Evolutionary conservation across 2,329 filamentous ascomycete genomes (phyloP), one percentile per base, ranked within the genome.

Genomic region (Myriosclerotinia curreyana): DNA sequence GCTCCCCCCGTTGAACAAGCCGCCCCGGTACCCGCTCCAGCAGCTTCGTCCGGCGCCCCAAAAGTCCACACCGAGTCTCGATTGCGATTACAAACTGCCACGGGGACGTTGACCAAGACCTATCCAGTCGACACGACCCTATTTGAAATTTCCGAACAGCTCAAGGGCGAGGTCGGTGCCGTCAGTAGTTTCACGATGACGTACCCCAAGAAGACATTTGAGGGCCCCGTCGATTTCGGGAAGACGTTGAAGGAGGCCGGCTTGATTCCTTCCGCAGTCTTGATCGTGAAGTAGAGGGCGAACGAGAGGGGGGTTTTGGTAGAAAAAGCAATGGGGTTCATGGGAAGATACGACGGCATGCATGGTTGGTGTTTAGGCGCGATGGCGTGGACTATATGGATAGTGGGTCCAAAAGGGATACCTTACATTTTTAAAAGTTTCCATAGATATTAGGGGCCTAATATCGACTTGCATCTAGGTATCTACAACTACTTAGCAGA

Each of bases 161-260:
- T 99, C 31, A 80, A 86, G 74, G 77, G 83, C 58, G 91, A 97
- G 67, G 86, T 84, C 58, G 91, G 90, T 0, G 78, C 85, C 3
- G 89, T 96, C 17, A 83, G 81, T 31, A 92, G 86, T 71, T 97
- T 99, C 75, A 86, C 88, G 1, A 90, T 89, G 71, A 97, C 87
- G 25, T 98, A 96, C 72, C 95, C 95, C 0, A 86, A 85, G 73
- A 96, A 97, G 81, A 85, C 86, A 0, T 98, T 89, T 68, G 79
- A 80, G 76, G 88, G 81, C 25, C 75, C 81, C 68, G 70, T 84
- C 9, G 95, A 96, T 75, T 92, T 97, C 73, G 91, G 91, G 44
- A 89, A 95, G 82, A 95, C 93, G 6, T 78, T 99, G 64, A 96
- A 96, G 79, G 95, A 99, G 77, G 90, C 94, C 20, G 94, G 93